Conservation (phyloP, 2,329 filamentous ascomycete genomes). For the Metarhizium album region DNA sequence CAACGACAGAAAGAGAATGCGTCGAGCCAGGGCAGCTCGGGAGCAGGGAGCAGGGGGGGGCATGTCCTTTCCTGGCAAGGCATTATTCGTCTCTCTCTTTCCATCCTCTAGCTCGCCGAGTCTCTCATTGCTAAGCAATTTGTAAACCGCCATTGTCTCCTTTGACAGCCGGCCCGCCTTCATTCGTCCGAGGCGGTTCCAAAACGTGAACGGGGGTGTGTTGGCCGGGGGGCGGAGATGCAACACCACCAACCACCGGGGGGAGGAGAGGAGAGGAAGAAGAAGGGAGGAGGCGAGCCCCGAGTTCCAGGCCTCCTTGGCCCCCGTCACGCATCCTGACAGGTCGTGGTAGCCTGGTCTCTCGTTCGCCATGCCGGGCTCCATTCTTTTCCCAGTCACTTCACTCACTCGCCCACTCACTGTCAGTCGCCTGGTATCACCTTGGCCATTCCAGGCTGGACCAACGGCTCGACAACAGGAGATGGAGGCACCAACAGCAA, state of each 20-base stretch:
- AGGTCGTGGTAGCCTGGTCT: not conserved
- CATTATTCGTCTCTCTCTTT: not conserved
- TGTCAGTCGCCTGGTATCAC: not conserved
- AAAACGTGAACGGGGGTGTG: not conserved
- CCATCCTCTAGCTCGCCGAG: not conserved
- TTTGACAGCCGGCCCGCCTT: not conserved
- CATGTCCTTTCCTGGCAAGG: not conserved
- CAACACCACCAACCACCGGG: not conserved
- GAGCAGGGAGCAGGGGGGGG: not conserved
- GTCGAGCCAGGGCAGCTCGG: not conserved
- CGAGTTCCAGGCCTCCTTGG: not conserved
- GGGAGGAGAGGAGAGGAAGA: not conserved
- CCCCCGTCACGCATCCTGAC: not conserved
- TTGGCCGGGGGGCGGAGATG: not conserved
- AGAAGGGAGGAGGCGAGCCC: not conserved
- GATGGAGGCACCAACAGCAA: not conserved
- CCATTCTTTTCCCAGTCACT: not conserved
- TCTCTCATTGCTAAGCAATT: not conserved
- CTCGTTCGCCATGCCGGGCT: not conserved
- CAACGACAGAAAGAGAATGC: not conserved
- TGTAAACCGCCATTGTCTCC: not conserved
- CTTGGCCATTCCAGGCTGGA: slow-evolving; percentile 2
- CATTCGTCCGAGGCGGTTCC: not conserved
- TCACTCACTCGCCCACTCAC: too few species aligned
- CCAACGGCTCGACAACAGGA: not conserved